phyloP scores from a whole-genome alignment of 495 filamentous ascomycete genomes.

The Physcia stellaris region DNA sequence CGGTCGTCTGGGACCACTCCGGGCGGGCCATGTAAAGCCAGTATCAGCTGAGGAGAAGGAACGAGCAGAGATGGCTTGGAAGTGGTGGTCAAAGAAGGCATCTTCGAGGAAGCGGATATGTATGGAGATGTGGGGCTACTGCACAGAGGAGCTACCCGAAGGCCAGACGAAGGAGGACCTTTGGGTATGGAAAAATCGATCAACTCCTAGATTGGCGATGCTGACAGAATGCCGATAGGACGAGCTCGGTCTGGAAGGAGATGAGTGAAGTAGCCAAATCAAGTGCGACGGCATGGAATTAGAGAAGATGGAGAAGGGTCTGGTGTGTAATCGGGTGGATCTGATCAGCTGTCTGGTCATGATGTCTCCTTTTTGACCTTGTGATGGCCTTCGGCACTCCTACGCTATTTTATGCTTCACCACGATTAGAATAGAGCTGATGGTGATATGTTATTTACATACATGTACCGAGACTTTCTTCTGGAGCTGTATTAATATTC shows the following conservation, averaged over 20 bases:
- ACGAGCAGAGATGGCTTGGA: constrained; percentile 33
- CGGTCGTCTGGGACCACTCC: constrained; percentile 26
- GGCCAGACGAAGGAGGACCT: constrained; percentile 32
- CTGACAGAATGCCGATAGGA: constrained; percentile 18
- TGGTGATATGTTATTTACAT: no score
- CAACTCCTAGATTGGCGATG: constrained; percentile 1
- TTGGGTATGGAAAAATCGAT: constrained; percentile 34
- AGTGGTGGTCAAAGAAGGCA: constrained; percentile 35
- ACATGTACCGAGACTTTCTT: no score
- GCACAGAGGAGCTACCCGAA: constrained; percentile 33
- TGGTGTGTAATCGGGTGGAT: no score
- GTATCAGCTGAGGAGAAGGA: constrained; percentile 34
- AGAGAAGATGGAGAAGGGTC: not conserved
- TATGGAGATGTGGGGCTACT: constrained; percentile 35
- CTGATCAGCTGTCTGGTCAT: no score
- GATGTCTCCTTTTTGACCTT: no score
- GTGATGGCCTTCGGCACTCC: no score
- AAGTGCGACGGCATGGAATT: not conserved
- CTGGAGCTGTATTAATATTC: no score
- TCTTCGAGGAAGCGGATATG: constrained; percentile 35
- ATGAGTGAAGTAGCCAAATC: no score
- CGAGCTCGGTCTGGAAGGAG: constrained; percentile 29
- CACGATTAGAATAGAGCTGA: no score
- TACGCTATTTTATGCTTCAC: no score
- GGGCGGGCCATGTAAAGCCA: constrained; percentile 24